phyloP scores from a whole-genome alignment of 305 asterid species.

The Caryopteris hybrid region DNA sequence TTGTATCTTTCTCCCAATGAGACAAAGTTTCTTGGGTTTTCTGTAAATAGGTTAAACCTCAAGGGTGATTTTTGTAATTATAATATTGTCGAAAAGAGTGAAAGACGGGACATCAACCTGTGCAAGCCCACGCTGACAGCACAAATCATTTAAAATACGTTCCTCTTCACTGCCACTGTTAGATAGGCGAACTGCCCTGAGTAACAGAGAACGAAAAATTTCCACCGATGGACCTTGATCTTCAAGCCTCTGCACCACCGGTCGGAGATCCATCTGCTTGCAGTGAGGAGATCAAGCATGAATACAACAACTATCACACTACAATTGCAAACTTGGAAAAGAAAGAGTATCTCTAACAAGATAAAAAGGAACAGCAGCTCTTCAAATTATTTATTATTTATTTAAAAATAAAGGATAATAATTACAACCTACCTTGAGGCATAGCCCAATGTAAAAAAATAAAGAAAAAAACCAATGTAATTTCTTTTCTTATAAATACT shows the following conservation, averaged over 20 bases:
- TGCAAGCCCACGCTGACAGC: constrained; percentile 44
- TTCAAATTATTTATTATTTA: neutral
- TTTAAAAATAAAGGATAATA: too few species aligned
- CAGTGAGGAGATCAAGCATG: neutral
- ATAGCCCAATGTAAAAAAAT: too few species aligned
- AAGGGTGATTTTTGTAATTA: too few species aligned
- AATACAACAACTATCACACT: neutral
- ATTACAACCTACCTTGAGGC: too few species aligned
- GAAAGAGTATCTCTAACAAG: neutral
- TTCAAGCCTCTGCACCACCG: constrained; percentile 53
- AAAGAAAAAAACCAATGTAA: too few species aligned
- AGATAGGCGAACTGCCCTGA: constrained; percentile 29
- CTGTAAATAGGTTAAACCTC: too few species aligned
- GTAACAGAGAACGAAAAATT: constrained; percentile 47
- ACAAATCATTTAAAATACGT: constrained; percentile 39
- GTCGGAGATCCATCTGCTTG: constrained; percentile 42
- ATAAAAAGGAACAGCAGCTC: neutral
- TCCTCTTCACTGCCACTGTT: constrained; percentile 23
- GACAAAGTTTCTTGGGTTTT: too few species aligned
- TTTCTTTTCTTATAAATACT: too few species aligned
- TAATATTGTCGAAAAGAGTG: neutral
- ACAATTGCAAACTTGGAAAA: neutral
- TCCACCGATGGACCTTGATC: constrained; percentile 42
- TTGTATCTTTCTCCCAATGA: too few species aligned
- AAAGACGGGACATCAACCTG: constrained; percentile 27